Conservation (phyloP, 2,329 filamentous ascomycete genomes). For the Sarocladium strictum region DNA sequence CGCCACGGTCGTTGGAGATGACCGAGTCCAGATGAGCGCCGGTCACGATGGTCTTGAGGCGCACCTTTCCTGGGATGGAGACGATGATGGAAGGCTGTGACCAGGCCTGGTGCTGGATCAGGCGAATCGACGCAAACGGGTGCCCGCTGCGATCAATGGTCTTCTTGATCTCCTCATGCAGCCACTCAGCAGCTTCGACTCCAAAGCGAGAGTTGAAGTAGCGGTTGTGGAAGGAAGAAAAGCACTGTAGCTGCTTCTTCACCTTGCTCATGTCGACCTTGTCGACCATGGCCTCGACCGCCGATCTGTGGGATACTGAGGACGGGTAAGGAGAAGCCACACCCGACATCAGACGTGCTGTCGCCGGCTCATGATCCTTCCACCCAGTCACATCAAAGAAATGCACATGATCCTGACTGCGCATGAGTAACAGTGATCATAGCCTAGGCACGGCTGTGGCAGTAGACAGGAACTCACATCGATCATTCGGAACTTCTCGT, state of each 20-base stretch:
- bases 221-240: constrained; percentile 32
- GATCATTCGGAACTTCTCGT: constrained; percentile 19
- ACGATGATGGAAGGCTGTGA: constrained; percentile 42
- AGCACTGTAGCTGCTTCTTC: constrained; percentile 23
- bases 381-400: constrained; percentile 21
- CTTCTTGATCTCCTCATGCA: constrained; percentile 32
- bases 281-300: constrained; percentile 14
- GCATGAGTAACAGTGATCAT: not conserved
- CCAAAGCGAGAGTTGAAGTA: constrained; percentile 39
- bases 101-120: constrained; percentile 36
- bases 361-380: constrained; percentile 11
- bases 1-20: constrained; percentile 31
- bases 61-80: constrained; percentile 36
- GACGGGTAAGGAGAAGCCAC: constrained; percentile 7
- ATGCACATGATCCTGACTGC: constrained; percentile 14
- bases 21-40: constrained; percentile 41
- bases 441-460: not conserved
- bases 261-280: constrained; percentile 21
- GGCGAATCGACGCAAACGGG: constrained; percentile 31
- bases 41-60: constrained; percentile 24
- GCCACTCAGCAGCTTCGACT: constrained; percentile 34
- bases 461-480: constrained; percentile 14
- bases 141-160: constrained; percentile 29
- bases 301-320: constrained; percentile 14
- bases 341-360: constrained; percentile 10